Percentiles rank a stretch among this genome's conserved stretches.
Evolutionary conservation across 2,329 filamentous ascomycete species (phyloP).

Genomic region (Iodosphaeria phyllophila): DNA sequence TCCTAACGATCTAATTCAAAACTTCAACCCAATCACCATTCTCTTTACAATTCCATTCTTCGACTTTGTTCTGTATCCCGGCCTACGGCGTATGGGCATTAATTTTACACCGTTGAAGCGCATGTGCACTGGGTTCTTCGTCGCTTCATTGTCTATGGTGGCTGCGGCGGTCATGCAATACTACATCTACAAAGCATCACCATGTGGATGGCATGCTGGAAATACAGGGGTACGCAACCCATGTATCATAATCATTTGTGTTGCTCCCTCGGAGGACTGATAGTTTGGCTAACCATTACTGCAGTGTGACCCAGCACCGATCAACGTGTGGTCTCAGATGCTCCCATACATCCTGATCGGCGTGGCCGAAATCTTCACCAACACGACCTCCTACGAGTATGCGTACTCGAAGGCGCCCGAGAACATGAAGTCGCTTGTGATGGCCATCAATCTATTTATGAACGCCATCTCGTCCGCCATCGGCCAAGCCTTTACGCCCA

Average conservation of each 20-base stretch:
- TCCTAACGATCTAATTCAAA: constrained; percentile 41
- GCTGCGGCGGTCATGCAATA: constrained; percentile 37
- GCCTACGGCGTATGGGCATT: constrained; percentile 29
- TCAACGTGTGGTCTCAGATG: constrained; percentile 33
- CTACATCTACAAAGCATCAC: constrained; percentile 35
- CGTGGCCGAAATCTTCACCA: constrained; percentile 36
- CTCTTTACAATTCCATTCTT: constrained; percentile 37
- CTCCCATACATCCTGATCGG: constrained; percentile 31
- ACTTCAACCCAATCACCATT: constrained; percentile 40
- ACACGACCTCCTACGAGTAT: constrained; percentile 46
- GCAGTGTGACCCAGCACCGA: constrained; percentile 17
- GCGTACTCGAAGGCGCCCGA: constrained; percentile 49
- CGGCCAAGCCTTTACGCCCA: constrained; percentile 22
- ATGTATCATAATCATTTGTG: too few species aligned
- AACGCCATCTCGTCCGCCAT: constrained; percentile 36
- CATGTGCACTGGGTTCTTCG: constrained; percentile 37
- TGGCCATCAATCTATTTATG: constrained; percentile 36
- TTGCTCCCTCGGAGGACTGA: too few species aligned
- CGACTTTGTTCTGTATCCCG: constrained; percentile 35
- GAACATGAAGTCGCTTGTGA: constrained; percentile 41
- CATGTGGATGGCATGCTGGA: constrained; percentile 17
- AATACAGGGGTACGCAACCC: too few species aligned
- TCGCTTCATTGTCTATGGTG: constrained; percentile 29
- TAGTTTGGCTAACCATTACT: constrained; percentile 22
- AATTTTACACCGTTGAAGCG: constrained; percentile 37